A percentile compares a stretch with the other conserved stretches of the same genome.
These are phyloP conservation scores for Pseudocercospora musae DNA, from an alignment of 2,329 filamentous ascomycete genomes.

Conservation along the genomic window DNA sequence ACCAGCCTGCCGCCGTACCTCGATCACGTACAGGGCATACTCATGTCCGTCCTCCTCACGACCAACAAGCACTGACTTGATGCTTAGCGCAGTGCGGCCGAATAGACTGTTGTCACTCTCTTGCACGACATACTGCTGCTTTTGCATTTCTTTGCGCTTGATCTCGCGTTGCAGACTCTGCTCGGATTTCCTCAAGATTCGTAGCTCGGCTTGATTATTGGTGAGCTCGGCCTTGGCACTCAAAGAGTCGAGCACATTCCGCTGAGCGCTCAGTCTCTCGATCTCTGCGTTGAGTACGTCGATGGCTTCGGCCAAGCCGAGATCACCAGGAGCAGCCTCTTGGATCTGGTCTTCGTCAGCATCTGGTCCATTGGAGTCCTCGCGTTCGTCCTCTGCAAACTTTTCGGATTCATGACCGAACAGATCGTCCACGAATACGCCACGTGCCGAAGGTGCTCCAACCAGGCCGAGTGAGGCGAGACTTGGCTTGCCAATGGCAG, in stretches of 20 bases:
- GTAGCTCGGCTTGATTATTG: slow-evolving; percentile 89
- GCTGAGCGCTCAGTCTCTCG: slow-evolving; percentile 80
- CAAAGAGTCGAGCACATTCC: slow-evolving; percentile 85
- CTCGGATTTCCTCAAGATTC: slow-evolving; percentile 90
- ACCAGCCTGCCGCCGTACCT: slow-evolving; percentile 84
- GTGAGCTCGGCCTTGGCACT: slow-evolving; percentile 93
- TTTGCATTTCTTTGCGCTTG: slow-evolving; percentile 87
- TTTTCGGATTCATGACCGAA: slow-evolving; percentile 87
- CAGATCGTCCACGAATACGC: slow-evolving; percentile 91
- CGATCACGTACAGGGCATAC: slow-evolving; percentile 88
- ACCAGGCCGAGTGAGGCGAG: slow-evolving; percentile 89
- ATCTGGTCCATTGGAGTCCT: slow-evolving; percentile 61
- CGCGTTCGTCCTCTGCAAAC: slow-evolving; percentile 80
- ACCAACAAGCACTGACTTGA: slow-evolving; percentile 89
- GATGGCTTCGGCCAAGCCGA: slow-evolving; percentile 91
- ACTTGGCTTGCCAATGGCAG: slow-evolving; percentile 66
- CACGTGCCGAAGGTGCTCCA: slow-evolving; percentile 78
- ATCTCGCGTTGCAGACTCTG: slow-evolving; percentile 90
- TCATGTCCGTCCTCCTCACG: slow-evolving; percentile 90
- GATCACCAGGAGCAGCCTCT: slow-evolving; percentile 88
- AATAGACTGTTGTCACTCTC: slow-evolving; percentile 97
- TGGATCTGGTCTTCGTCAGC: slow-evolving; percentile 79
- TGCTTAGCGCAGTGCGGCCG: slow-evolving; percentile 81
- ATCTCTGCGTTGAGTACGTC: slow-evolving; percentile 84
- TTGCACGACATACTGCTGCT: slow-evolving; percentile 94